These are phyloP conservation scores for Mucor plumbeus DNA, from an alignment of 371 early-diverging fungal species.

Conservation along the genomic window DNA sequence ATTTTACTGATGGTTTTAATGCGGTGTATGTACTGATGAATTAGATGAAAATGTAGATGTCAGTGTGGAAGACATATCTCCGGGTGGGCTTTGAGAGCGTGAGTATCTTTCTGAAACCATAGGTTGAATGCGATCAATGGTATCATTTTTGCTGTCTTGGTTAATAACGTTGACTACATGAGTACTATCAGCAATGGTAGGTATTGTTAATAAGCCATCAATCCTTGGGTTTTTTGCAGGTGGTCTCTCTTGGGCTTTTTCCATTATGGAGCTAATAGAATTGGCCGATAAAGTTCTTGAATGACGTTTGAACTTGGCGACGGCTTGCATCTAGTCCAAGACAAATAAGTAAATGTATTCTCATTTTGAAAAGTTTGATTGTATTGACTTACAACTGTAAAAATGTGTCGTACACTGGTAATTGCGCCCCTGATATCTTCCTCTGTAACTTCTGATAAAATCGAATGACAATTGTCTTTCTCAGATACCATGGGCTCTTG, in stretches of 20 bases:
- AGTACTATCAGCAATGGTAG: neutral
- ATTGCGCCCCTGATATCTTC: slow-evolving; percentile 80
- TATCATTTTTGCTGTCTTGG: no score
- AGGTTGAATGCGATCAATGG: neutral
- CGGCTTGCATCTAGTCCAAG: slow-evolving; percentile 13
- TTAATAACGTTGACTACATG: neutral
- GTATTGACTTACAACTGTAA: slow-evolving; percentile 40
- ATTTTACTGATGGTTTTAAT: neutral
- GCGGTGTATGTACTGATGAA: neutral
- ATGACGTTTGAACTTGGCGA: slow-evolving; percentile 23
- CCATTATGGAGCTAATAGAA: neutral
- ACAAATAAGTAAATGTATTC: neutral
- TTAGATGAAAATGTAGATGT: neutral
- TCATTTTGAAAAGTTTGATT: neutral
- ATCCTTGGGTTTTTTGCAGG: neutral
- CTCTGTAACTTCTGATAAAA: slow-evolving; percentile 77
- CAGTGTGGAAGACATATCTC: neutral
- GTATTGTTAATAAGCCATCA: neutral
- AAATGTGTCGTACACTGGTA: slow-evolving; percentile 56
- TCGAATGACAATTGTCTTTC: slow-evolving; percentile 71
- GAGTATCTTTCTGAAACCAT: neutral
- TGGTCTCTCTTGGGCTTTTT: neutral
- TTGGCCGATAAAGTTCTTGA: slow-evolving; percentile 7
- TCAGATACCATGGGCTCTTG: slow-evolving; percentile 62
- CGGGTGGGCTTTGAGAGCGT: neutral